phyloP scores from a whole-genome alignment of 1,284 basidiomycete genomes.

The Moesziomyces aphidis region DNA sequence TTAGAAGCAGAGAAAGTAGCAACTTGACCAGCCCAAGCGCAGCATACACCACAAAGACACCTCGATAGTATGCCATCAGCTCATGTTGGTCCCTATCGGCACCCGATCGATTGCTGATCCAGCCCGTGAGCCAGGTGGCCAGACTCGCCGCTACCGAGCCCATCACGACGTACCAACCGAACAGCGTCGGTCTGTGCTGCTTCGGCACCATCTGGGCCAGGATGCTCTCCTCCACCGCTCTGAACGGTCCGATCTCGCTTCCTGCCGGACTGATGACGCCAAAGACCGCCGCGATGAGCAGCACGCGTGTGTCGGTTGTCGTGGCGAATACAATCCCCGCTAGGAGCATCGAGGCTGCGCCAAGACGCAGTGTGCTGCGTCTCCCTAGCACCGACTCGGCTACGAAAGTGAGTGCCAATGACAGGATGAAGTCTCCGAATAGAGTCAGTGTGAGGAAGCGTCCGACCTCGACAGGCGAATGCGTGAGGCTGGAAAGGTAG shows the following conservation, averaged over 20 bases:
- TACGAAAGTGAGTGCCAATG: slow-evolving; percentile 19
- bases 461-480: slow-evolving; percentile 22
- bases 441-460: slow-evolving; percentile 20
- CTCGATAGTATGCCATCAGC: slow-evolving; percentile 10
- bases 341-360: slow-evolving; percentile 23
- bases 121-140: slow-evolving; percentile 19
- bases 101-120: slow-evolving; percentile 5
- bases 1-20: slow-evolving; percentile 12
- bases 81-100: background rate
- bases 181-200: slow-evolving; percentile 16
- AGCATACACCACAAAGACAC: slow-evolving; percentile 20
- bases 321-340: slow-evolving; percentile 25
- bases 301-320: slow-evolving; percentile 1
- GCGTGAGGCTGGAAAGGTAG: slow-evolving; percentile 14
- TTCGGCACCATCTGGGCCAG: slow-evolving; percentile 17
- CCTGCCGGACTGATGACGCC: slow-evolving; percentile 28
- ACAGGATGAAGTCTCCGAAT: slow-evolving; percentile 23
- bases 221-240: slow-evolving; percentile 26
- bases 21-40: slow-evolving; percentile 20
- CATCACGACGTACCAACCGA: slow-evolving; percentile 22
- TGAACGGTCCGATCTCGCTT: slow-evolving; percentile 22
- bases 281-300: slow-evolving; percentile 17
- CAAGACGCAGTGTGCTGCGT: slow-evolving; percentile 22
- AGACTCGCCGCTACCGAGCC: slow-evolving; percentile 24
- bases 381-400: slow-evolving; percentile 25